These are phyloP conservation scores for Schwanniomyces pseudopolymorphus DNA, from an alignment of 805 yeast genomes.

Conservation along the genomic window DNA sequence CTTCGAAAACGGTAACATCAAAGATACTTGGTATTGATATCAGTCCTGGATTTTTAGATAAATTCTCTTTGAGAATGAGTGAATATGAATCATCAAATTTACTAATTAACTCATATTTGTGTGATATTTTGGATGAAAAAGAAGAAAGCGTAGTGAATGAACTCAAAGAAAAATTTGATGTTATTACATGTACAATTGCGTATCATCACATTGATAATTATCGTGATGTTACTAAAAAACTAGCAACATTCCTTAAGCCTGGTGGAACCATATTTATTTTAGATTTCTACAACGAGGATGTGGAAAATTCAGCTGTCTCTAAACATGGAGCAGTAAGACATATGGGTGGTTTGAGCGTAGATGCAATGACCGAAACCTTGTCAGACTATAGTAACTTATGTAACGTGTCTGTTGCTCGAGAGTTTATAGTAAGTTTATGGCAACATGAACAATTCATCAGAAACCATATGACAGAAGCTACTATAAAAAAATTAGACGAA, in stretches of 20 bases:
- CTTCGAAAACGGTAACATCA: slow-evolving; percentile 10
- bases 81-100: slow-evolving; percentile 1
- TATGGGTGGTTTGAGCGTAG: slow-evolving; percentile 33
- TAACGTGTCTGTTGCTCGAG: slow-evolving; percentile 22
- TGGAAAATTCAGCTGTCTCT: slow-evolving; percentile 13
- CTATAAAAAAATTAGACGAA: slow-evolving; percentile 10
- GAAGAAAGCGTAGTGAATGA: slow-evolving; percentile 10
- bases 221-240: slow-evolving; percentile 24
- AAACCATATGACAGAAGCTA: slow-evolving; percentile 19
- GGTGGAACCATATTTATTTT: slow-evolving; percentile 35
- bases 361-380: slow-evolving; percentile 20
- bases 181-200: slow-evolving; percentile 34
- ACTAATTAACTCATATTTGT: slow-evolving; percentile 11
- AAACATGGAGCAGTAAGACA: slow-evolving; percentile 21
- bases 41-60: slow-evolving; percentile 20
- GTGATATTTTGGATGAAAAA: slow-evolving; percentile 24
- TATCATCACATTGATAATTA: slow-evolving; percentile 40
- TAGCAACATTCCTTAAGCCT: slow-evolving; percentile 30
- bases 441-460: slow-evolving; percentile 20
- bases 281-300: slow-evolving; percentile 40
- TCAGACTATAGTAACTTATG: slow-evolving; percentile 17
- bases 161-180: slow-evolving; percentile 26
- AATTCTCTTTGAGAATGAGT: slow-evolving; percentile 13
- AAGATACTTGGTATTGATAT: slow-evolving; percentile 38
- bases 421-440: slow-evolving; percentile 20